Evolutionary conservation across 2,329 filamentous ascomycete genomes (phyloP).

Genomic region (Xylaria sp.): DNA sequence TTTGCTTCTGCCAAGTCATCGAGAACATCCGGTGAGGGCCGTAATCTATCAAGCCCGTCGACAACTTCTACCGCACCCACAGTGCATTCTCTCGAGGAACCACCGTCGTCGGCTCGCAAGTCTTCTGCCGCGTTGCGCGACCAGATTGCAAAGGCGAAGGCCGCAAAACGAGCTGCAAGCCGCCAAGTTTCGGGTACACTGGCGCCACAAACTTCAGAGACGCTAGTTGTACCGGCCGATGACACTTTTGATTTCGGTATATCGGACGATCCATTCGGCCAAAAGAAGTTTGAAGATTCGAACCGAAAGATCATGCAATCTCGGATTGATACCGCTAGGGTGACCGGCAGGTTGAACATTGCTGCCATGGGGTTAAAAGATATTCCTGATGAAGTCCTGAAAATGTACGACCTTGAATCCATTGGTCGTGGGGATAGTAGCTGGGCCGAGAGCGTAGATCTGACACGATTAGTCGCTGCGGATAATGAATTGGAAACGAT

Average conservation of each 20-base stretch:
- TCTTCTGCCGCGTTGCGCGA: slow-evolving; percentile 86
- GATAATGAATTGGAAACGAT: slow-evolving; percentile 87
- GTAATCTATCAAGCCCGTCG: slow-evolving; percentile 52
- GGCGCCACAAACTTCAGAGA: slow-evolving; percentile 45
- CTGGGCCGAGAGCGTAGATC: slow-evolving; percentile 93
- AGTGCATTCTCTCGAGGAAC: slow-evolving; percentile 51
- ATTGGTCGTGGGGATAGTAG: slow-evolving; percentile 71
- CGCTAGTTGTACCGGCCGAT: slow-evolving; percentile 60
- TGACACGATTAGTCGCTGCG: slow-evolving; percentile 84
- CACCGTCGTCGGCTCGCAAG: slow-evolving; percentile 59
- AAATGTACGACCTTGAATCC: slow-evolving; percentile 87
- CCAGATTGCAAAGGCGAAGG: slow-evolving; percentile 92
- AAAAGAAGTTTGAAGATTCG: slow-evolving; percentile 66
- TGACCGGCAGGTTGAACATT: slow-evolving; percentile 86
- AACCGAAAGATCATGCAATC: slow-evolving; percentile 76
- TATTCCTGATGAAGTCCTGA: slow-evolving; percentile 84
- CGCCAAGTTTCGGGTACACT: slow-evolving; percentile 49
- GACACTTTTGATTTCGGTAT: slow-evolving; percentile 68
- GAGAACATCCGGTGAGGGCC: slow-evolving; percentile 52
- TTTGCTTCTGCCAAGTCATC: slow-evolving; percentile 54
- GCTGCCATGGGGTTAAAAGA: slow-evolving; percentile 82
- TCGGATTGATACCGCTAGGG: slow-evolving; percentile 77
- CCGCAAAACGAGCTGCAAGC: slow-evolving; percentile 72
- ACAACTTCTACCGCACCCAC: slow-evolving; percentile 54
- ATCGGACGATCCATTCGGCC: slow-evolving; percentile 76